Base-by-base conservation (phyloP, 768 basidiomycete species). In the Cystofilobasidium macerans region DNA sequence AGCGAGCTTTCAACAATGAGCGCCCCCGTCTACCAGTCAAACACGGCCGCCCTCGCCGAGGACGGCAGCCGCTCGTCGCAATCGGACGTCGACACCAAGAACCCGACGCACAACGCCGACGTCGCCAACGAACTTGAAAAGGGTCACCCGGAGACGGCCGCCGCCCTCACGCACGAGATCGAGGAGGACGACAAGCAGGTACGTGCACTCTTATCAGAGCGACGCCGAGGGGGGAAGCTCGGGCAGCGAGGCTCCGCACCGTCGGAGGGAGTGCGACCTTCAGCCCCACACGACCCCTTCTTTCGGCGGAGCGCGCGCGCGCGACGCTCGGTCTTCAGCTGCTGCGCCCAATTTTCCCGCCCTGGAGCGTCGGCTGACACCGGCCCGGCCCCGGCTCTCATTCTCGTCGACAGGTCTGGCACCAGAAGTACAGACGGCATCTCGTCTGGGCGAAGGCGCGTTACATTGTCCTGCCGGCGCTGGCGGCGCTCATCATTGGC, bases 401-500 rank as follows among this genome's bases (percentile, higher is more conserved):
- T 57, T 33, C 8, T 48, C 24, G 30, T 33, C 45, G 13, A n/a
- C 59, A 67, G 65, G 65, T 47, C 22, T 38, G 16, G 24, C 6
- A 62, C 28, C 45, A 43, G 43, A 68, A 68, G 58, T 62, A 54
- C 18, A 32, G 47, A 38, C 38, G 67, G 7, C 42, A 42, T 3
- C n/a, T n/a, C 14, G 56, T 57, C 24, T 68, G 67, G 67, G 20
- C 22, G 1, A 28, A 43, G 36, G 35, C 38, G 45, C 43, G 67
- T 16, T 63, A 58, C 3, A 28, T 68, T 28, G 26, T 57, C n/a
- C 62, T 68, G n/a, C 67, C 67, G 12, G 14, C 54, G 26, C 62
- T 62, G 24, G 67, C 56, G 0, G 22, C 43, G 11, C 38, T 68
- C n/a, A 56, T 68, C 24, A 30, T 62, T 14, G 61, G 26, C 22